Base-by-base conservation (phyloP, 441 rosid genomes). In the Raphanus hybrid region DNA sequence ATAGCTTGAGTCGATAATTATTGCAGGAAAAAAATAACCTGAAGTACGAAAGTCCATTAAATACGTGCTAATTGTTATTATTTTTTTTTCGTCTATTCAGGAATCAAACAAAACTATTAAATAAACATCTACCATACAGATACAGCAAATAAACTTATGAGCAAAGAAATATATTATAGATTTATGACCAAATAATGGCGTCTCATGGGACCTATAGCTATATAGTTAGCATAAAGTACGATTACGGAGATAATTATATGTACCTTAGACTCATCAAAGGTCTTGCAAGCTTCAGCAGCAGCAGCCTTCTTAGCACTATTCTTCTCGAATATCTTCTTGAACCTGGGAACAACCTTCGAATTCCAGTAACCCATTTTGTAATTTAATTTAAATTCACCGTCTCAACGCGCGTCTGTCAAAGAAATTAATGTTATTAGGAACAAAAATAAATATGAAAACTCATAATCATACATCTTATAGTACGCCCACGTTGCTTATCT, bases 211-310 rank as follows among this genome's bases (percentile, higher is more conserved):
- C 41, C 63, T 48, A 58, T 61, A 15, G 1, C 34, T 4, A 55
- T 9, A 69, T 69, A 62, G 50, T 35, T 60, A 65, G 32, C 4
- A 70, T 3, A 32, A 39, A 43, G 6, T 27, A 20, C 9, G 58
- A 66, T 6, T 29, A 64, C 9, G 39, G 7, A 35, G 39, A 55
- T 23, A 67, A 58, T 14, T n/a, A 15, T 54, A n/a, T 12, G 26
- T 66, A 91, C 97, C 96, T 88, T 89, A 16, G 97, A 87, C 9
- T 78, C 90, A 75, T 93, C 93, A 74, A 93, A 90, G 78, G 89
- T 76, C 82, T 93, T 91, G 92, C 71, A 64, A 80, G 90, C 93
- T 81, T 91, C 95, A 74, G 91, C 92, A 67, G 88, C 91, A 73
- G 97, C 95, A 59, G 93, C 86, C 76, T 93, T 91, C 86, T 88